Percentiles rank a stretch among this genome's conserved stretches.
phyloP scores from a whole-genome alignment of 805 yeast species.

The Wickerhamiella occidentalis region DNA sequence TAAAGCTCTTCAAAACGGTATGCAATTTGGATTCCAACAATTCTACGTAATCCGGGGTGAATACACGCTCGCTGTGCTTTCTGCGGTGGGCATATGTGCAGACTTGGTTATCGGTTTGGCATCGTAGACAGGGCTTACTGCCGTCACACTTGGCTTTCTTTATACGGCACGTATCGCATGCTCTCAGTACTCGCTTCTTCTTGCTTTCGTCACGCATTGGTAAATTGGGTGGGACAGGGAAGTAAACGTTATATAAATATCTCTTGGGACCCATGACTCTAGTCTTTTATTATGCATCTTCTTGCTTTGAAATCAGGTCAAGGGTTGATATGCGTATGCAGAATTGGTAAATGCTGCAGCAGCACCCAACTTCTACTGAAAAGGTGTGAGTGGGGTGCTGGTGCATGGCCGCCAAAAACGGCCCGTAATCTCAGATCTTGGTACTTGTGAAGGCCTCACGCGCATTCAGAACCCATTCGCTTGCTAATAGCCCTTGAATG shows the following conservation, averaged over 20 bases:
- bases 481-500: too few species aligned
- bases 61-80: conserved; percentile 8
- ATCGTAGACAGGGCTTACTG: conserved; percentile 10
- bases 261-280: conserved; percentile 5
- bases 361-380: neutral
- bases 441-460: too few species aligned
- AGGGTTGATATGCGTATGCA: conserved; percentile 11
- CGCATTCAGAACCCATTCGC: too few species aligned
- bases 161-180: conserved; percentile 11
- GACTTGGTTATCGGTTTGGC: conserved; percentile 9
- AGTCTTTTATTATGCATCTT: conserved; percentile 3
- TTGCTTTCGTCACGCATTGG: conserved; percentile 11
- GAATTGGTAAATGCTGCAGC: conserved; percentile 3
- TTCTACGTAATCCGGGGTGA: conserved; percentile 11
- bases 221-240: neutral
- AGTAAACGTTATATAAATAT: neutral
- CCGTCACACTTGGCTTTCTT: conserved; percentile 13
- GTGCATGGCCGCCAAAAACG: neutral
- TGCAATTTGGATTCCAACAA: conserved; percentile 9
- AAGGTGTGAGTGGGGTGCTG: neutral
- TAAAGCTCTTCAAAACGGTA: conserved; percentile 10
- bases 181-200: conserved; percentile 12
- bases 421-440: neutral
- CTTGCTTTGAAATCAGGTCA: conserved; percentile 12
- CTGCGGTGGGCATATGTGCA: conserved; percentile 12